Evolutionary conservation across 768 basidiomycete species (phyloP).

Genomic region (Floccularia luteovirens): DNA sequence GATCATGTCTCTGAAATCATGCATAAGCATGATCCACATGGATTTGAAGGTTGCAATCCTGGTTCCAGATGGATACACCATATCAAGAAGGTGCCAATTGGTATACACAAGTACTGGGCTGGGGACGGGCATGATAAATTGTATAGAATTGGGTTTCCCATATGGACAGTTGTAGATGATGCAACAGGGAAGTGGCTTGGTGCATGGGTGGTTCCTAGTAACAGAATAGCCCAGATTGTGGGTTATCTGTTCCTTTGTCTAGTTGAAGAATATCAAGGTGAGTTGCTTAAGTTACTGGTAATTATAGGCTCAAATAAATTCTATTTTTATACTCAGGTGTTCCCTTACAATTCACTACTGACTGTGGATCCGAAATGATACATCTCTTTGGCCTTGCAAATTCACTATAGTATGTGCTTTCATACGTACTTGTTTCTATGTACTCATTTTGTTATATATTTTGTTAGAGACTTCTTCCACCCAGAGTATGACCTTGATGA

Average conservation of each 20-base stretch:
- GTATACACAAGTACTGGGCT: conserved; percentile 19
- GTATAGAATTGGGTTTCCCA: conserved; percentile 20
- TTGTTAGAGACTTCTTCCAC: conserved; percentile 17
- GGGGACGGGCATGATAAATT: conserved; percentile 25
- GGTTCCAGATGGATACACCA: neutral
- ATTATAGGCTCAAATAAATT: neutral
- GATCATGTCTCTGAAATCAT: conserved; percentile 6
- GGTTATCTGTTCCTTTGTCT: conserved; percentile 17
- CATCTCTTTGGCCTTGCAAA: conserved; percentile 19
- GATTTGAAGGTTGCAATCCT: neutral
- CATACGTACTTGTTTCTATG: neutral
- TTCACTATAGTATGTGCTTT: conserved; percentile 17
- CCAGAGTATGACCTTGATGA: conserved; percentile 13
- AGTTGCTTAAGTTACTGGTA: neutral
- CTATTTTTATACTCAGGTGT: conserved; percentile 14
- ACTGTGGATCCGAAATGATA: conserved; percentile 28
- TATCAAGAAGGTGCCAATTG: conserved; percentile 5
- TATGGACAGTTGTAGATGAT: conserved; percentile 19
- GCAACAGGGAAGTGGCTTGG: conserved; percentile 14
- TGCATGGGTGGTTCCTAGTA: conserved; percentile 21
- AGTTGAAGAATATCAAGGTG: neutral
- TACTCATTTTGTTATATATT: conserved; percentile 1
- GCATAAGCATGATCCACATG: neutral
- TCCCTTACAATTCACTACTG: conserved; percentile 23
- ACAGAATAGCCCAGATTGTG: conserved; percentile 14